Evolutionary conservation across 2,329 filamentous ascomycete species (phyloP).

Genomic region (Ascochyta viciae-villosae): DNA sequence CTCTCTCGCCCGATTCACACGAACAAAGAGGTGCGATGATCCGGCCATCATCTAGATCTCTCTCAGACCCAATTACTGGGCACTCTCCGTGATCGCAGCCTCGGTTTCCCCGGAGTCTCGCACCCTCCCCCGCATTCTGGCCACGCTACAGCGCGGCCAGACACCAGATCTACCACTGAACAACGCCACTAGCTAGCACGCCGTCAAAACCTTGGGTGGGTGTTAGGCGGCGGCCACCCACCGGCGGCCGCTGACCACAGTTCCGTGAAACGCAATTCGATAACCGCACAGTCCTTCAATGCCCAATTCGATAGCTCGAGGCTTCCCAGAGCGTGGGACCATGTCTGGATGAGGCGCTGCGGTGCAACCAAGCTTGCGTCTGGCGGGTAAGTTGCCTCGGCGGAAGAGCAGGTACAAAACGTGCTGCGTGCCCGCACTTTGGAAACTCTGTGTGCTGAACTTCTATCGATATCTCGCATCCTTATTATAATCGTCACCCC

Average conservation of each 20-base stretch:
- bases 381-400: conserved; percentile 7
- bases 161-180: conserved; percentile 5
- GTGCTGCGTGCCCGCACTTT: conserved; percentile 1
- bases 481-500: neutral
- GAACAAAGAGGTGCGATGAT: conserved; percentile 3
- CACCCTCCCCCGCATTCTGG: conserved; percentile 12
- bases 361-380: conserved; percentile 12
- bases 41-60: neutral
- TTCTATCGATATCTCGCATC: conserved; percentile 2
- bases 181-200: conserved; percentile 1
- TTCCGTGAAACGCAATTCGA: conserved; percentile 16
- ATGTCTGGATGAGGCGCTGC: conserved; percentile 4
- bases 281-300: conserved; percentile 3
- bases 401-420: conserved; percentile 16
- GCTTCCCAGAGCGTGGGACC: conserved; percentile 1
- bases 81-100: conserved; percentile 2
- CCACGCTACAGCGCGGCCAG: conserved; percentile 10
- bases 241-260: neutral
- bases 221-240: conserved; percentile 1
- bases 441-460: neutral
- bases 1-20: neutral
- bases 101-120: conserved; percentile 11
- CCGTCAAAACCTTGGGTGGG: conserved; percentile 4
- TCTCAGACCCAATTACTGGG: neutral
- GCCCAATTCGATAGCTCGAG: conserved; percentile 13